Conservation (phyloP, 768 basidiomycete species). For the Lentinus brumalis region DNA sequence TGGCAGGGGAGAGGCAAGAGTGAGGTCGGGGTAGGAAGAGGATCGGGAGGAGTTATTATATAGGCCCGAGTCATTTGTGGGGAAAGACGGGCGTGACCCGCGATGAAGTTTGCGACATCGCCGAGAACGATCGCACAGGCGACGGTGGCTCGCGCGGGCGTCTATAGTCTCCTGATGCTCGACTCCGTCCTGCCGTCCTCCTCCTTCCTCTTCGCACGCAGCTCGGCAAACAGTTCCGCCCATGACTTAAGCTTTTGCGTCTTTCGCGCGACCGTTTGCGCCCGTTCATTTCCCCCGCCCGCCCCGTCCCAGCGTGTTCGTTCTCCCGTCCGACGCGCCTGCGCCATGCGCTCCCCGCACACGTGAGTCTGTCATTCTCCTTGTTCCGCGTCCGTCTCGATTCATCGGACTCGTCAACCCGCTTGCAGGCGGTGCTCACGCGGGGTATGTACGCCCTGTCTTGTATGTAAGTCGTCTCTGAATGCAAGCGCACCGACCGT, state of each 20-base stretch:
- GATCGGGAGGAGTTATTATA: neutral
- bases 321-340: neutral
- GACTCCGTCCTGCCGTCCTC: constrained; percentile 2
- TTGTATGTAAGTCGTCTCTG: too few species aligned
- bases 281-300: neutral
- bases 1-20: neutral
- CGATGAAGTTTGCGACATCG: constrained; percentile 10
- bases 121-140: constrained; percentile 11
- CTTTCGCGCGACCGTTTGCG: neutral
- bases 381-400: constrained; percentile 1
- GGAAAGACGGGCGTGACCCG: constrained; percentile 9
- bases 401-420: too few species aligned
- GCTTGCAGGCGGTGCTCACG: too few species aligned
- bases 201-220: constrained; percentile 12
- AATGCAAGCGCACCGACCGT: too few species aligned
- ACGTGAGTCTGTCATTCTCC: constrained; percentile 1
- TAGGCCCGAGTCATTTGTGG: constrained; percentile 1
- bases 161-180: constrained; percentile 9
- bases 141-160: constrained; percentile 1
- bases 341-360: neutral
- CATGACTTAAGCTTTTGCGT: constrained; percentile 15
- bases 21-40: neutral
- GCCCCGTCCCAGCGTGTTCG: neutral
- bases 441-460: too few species aligned
- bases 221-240: constrained; percentile 6